Conservation (phyloP, 2,329 filamentous ascomycete genomes). For the Penicillium rolfsii region DNA sequence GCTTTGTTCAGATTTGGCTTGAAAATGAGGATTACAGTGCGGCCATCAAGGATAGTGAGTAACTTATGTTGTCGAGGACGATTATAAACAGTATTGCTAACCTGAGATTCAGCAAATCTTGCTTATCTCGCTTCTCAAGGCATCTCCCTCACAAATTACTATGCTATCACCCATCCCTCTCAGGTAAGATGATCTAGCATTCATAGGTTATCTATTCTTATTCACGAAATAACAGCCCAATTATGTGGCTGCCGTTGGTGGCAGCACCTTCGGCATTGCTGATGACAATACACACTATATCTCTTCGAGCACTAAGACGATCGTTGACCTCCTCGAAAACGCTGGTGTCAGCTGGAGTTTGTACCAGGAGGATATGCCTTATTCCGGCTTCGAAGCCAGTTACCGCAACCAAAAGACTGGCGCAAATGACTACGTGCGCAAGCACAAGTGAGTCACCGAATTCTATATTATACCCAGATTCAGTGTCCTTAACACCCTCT, state of each 20-base stretch:
- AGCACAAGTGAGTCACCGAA: constrained; percentile 5
- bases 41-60: constrained; percentile 2
- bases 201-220: neutral
- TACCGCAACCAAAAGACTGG: constrained; percentile 5
- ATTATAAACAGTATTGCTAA: neutral
- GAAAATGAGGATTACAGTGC: constrained; percentile 8
- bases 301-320: constrained; percentile 3
- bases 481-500: neutral
- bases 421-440: constrained; percentile 7
- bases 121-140: constrained; percentile 5
- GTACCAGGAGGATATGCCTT: constrained; percentile 8
- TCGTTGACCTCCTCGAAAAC: constrained; percentile 4
- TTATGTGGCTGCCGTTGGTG: constrained; percentile 8
- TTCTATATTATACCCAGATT: neutral
- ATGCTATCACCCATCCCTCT: constrained; percentile 8
- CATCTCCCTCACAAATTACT: constrained; percentile 6
- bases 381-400: constrained; percentile 7
- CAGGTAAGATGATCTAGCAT: neutral
- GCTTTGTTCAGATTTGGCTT: constrained; percentile 9
- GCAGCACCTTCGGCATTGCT: constrained; percentile 4
- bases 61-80: neutral
- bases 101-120: constrained; percentile 1
- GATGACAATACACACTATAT: constrained; percentile 1
- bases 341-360: constrained; percentile 5
- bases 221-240: constrained; percentile 5